phyloP scores from a whole-genome alignment of 768 basidiomycete species.

The Collybiopsis luxurians region DNA sequence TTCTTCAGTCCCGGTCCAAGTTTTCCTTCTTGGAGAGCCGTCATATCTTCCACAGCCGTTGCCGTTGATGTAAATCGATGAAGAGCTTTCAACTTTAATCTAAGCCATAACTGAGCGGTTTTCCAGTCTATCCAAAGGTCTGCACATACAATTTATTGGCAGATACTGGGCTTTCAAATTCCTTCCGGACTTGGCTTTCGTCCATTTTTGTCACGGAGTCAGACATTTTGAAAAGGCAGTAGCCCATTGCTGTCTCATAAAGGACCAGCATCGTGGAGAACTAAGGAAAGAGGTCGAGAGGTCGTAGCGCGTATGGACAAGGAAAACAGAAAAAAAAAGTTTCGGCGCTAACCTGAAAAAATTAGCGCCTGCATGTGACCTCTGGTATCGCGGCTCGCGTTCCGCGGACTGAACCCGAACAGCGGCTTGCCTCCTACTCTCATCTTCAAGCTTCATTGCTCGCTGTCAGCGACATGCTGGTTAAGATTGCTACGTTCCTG shows the following conservation, averaged over 20 bases:
- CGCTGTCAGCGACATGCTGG: not conserved
- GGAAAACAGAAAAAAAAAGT: no score
- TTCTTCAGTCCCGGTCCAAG: conserved; percentile 90
- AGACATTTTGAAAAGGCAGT: conserved; percentile 95
- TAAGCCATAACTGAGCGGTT: conserved; percentile 25
- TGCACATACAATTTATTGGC: conserved; percentile 85
- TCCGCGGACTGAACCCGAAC: no score
- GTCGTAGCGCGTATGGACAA: not conserved
- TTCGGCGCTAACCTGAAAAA: no score
- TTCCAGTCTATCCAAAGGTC: conserved; percentile 8
- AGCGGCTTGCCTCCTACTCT: not conserved
- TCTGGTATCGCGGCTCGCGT: no score
- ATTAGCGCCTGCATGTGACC: no score
- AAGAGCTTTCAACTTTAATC: conserved; percentile 90
- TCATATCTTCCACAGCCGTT: conserved; percentile 94
- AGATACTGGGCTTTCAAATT: conserved; percentile 89
- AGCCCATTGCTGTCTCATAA: conserved; percentile 94
- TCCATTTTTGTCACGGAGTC: conserved; percentile 85
- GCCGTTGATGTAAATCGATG: conserved; percentile 98
- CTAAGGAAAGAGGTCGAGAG: not conserved
- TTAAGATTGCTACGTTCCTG: not conserved
- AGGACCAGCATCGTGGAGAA: conserved; percentile 79
- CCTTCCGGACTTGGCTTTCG: conserved; percentile 77
- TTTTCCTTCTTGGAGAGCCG: conserved; percentile 89
- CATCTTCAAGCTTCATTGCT: no score